Conservation (phyloP, 305 asterid genomes). For the Petunia hybrid region DNA sequence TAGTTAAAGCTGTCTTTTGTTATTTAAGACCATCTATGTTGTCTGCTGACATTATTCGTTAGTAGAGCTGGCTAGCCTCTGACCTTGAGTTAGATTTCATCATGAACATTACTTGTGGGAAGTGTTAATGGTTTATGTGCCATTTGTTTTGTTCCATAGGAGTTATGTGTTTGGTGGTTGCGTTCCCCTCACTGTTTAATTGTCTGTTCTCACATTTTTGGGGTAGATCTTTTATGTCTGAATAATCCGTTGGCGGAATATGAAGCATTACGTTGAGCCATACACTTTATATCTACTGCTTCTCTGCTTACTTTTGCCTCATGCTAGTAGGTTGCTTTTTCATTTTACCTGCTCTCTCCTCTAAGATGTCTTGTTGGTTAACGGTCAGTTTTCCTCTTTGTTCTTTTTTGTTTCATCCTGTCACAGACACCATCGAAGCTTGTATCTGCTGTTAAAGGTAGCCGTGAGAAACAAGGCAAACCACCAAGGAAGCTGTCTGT, state of each 20-base stretch:
- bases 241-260: constrained; percentile 10
- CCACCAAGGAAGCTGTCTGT: constrained; percentile 69
- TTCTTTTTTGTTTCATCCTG: constrained; percentile 38
- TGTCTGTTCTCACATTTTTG: background rate
- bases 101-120: background rate
- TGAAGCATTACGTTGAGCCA: background rate
- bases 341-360: background rate
- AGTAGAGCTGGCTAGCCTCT: constrained; percentile 10
- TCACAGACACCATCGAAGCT: constrained; percentile 66
- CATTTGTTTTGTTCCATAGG: constrained; percentile 18
- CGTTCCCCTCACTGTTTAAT: background rate
- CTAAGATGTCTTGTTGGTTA: background rate
- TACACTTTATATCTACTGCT: background rate
- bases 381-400: constrained; percentile 30
- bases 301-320: background rate
- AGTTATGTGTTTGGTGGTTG: constrained; percentile 17
- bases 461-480: constrained; percentile 82
- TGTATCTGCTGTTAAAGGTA: constrained; percentile 90
- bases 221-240: background rate
- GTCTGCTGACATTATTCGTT: background rate
- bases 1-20: background rate
- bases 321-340: constrained; percentile 21
- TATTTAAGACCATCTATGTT: background rate
- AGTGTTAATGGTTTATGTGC: constrained; percentile 18
- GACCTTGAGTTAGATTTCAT: background rate